These are phyloP conservation scores for Nitzschia palea DNA, from an alignment of 108 stramenopile genomes.

Conservation along the genomic window DNA sequence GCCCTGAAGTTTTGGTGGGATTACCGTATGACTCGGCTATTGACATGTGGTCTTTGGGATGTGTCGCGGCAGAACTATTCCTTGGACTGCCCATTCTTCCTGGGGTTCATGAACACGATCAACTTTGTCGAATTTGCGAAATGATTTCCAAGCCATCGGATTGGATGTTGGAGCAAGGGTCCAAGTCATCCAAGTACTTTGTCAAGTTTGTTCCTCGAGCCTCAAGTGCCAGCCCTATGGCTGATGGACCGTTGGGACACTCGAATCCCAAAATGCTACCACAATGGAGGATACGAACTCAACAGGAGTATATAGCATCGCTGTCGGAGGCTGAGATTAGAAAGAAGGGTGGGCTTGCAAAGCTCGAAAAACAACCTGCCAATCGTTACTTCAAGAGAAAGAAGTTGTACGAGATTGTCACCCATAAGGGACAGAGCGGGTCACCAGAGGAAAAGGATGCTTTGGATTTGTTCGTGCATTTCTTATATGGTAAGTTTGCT, in stretches of 20 bases:
- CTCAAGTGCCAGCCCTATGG: background rate
- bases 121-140: conserved; percentile 91
- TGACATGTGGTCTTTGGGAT: conserved; percentile 98
- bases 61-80: conserved; percentile 95
- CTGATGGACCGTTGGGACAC: conserved; percentile 4
- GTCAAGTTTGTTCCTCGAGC: conserved; percentile 31
- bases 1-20: conserved; percentile 94
- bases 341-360: conserved; percentile 67
- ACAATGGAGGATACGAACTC: conserved; percentile 65
- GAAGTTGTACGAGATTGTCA: conserved; percentile 68
- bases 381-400: conserved; percentile 81
- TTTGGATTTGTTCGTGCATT: conserved; percentile 72
- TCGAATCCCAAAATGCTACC: background rate
- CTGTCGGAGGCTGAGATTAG: conserved; percentile 64
- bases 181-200: conserved; percentile 67
- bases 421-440: conserved; percentile 61
- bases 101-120: conserved; percentile 94
- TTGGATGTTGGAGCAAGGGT: conserved; percentile 86
- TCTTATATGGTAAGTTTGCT: conserved; percentile 63
- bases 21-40: conserved; percentile 94
- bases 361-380: conserved; percentile 77
- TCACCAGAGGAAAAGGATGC: conserved; percentile 52
- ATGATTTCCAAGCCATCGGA: conserved; percentile 90
- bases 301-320: conserved; percentile 70
- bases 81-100: conserved; percentile 96